Percentiles rank a stretch among this genome's conserved stretches.
Evolutionary conservation across 192 early-diverging fungal genomes (phyloP).

Genomic region (Linnemannia schmuckeri): DNA sequence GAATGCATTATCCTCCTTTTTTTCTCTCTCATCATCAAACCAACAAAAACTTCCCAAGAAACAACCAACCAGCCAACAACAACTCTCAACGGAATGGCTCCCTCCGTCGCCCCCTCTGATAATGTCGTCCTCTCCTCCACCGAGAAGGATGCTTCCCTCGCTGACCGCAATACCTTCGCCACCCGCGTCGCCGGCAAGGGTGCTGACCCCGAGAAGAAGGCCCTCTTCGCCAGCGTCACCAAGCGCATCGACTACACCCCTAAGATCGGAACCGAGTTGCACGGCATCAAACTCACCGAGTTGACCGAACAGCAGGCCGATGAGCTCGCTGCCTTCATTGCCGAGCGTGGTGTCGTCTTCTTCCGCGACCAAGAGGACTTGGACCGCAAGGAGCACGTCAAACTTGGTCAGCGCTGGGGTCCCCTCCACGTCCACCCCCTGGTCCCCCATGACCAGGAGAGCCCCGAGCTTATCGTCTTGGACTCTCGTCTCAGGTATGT

Average conservation of each 20-base stretch:
- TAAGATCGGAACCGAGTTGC: conserved; percentile 76
- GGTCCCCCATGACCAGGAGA: conserved; percentile 31
- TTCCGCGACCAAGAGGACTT: conserved; percentile 76
- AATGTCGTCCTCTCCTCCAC: conserved; percentile 35
- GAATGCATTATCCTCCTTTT: background rate
- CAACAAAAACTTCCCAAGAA: background rate
- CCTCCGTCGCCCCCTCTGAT: conserved; percentile 21
- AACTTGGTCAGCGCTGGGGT: conserved; percentile 65
- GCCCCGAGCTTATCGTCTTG: conserved; percentile 47
- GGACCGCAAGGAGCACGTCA: conserved; percentile 65
- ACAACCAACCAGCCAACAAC: conserved; percentile 11
- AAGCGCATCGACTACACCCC: conserved; percentile 70
- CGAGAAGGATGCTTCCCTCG: conserved; percentile 31
- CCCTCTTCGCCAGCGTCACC: conserved; percentile 66
- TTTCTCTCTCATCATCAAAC: conserved; percentile 9
- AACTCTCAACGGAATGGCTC: conserved; percentile 35
- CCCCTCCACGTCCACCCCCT: conserved; percentile 51
- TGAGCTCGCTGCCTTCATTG: conserved; percentile 71
- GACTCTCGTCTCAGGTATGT: conserved; percentile 42
- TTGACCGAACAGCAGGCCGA: conserved; percentile 72
- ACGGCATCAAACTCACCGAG: conserved; percentile 67
- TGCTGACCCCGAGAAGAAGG: conserved; percentile 68
- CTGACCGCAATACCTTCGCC: conserved; percentile 53
- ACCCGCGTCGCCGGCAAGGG: conserved; percentile 56
- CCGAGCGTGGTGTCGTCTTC: conserved; percentile 78